Evolutionary conservation across 257 asterid genomes (phyloP).

Genomic region (Nicotiana noctiflora): DNA sequence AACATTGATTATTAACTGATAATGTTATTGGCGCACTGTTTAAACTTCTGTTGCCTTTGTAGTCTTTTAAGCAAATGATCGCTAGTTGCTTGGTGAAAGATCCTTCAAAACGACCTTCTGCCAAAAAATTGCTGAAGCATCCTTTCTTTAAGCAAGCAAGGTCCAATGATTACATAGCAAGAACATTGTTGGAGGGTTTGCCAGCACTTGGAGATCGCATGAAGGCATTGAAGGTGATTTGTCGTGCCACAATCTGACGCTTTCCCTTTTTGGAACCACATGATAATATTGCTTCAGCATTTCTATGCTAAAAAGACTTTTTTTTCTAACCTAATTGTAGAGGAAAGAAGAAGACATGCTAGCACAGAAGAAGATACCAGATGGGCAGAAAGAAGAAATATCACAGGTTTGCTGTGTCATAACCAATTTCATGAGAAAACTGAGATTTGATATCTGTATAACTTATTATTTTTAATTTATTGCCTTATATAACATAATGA

Average conservation of each 20-base stretch:
- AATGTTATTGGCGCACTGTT: background rate
- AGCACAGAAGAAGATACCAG: constrained; percentile 96
- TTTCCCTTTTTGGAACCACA: background rate
- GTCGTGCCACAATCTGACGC: background rate
- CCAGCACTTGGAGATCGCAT: constrained; percentile 89
- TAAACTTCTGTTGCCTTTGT: constrained; percentile 5
- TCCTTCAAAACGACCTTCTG: constrained; percentile 91
- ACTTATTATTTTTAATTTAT: background rate
- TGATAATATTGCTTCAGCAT: constrained; percentile 8
- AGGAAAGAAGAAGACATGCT: constrained; percentile 92
- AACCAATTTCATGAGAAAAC: constrained; percentile 4
- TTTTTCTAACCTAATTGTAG: constrained; percentile 29
- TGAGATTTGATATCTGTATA: background rate
- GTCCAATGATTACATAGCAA: constrained; percentile 71
- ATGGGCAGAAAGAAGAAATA: constrained; percentile 85
- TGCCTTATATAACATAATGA: background rate
- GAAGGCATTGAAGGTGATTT: constrained; percentile 72
- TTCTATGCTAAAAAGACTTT: constrained; percentile 25
- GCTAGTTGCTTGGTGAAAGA: constrained; percentile 98
- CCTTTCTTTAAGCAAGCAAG: constrained; percentile 95
- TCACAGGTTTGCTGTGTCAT: constrained; percentile 63
- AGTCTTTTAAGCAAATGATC: constrained; percentile 96
- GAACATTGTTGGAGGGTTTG: constrained; percentile 76
- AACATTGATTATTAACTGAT: background rate
- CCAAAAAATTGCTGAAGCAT: constrained; percentile 76